These are phyloP conservation scores for Podospora appendiculata DNA, from an alignment of 495 filamentous ascomycete species.

Conservation along the genomic window DNA sequence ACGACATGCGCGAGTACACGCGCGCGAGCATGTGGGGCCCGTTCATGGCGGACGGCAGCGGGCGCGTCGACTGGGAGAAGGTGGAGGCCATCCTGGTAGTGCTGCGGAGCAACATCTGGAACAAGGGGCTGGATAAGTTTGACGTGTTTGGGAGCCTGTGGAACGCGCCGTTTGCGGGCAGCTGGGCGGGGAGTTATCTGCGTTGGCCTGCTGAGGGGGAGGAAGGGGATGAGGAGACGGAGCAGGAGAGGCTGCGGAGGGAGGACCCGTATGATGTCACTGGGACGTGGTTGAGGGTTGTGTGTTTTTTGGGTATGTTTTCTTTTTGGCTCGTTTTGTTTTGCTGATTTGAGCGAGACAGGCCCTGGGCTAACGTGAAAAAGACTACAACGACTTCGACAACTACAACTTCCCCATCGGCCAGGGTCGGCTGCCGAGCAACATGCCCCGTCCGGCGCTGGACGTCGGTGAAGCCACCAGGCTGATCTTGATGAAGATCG, in stretches of 20 bases:
- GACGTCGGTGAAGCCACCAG: conserved; percentile 51
- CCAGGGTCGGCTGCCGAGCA: conserved; percentile 12
- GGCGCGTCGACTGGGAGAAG: conserved; percentile 61
- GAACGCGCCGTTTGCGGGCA: conserved; percentile 45
- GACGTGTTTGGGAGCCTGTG: conserved; percentile 40
- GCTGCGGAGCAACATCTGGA: conserved; percentile 44
- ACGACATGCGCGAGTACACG: conserved; percentile 57
- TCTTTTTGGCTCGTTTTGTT: neutral
- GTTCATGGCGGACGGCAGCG: conserved; percentile 44
- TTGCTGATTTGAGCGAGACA: neutral
- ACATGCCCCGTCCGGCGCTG: conserved; percentile 41
- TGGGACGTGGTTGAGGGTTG: conserved; percentile 52
- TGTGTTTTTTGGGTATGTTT: conserved; percentile 38
- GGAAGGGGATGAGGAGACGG: conserved; percentile 3
- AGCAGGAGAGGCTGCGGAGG: neutral
- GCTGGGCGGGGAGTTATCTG: conserved; percentile 39
- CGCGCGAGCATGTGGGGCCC: conserved; percentile 51
- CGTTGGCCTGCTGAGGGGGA: conserved; percentile 12
- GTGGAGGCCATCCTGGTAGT: conserved; percentile 58
- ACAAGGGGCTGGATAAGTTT: conserved; percentile 33
- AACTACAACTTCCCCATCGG: conserved; percentile 47
- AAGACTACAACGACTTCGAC: conserved; percentile 56
- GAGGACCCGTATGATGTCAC: conserved; percentile 53
- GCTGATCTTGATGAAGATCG: conserved; percentile 55
- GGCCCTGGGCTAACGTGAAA: neutral